Evolutionary conservation across 768 basidiomycete species (phyloP).

Genomic region (Leccinum subtestaceum): DNA sequence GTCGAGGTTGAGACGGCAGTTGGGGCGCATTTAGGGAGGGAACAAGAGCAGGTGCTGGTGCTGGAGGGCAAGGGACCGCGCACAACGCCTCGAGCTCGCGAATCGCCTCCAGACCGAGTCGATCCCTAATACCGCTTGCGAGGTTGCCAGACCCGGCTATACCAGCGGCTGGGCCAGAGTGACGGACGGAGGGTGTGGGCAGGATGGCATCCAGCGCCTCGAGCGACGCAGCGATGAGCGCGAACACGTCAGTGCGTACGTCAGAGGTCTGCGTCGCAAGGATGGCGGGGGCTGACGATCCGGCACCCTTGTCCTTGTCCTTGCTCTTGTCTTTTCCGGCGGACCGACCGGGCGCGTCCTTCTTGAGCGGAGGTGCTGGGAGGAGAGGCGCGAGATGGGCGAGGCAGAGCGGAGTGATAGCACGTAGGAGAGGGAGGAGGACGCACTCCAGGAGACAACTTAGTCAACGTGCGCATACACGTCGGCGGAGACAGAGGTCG

Average conservation of each 20-base stretch:
- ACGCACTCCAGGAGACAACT: constrained; percentile 19
- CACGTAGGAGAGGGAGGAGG: constrained; percentile 20
- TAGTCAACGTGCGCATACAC: constrained; percentile 7
- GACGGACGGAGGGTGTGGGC: not conserved
- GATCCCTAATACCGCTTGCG: constrained; percentile 14
- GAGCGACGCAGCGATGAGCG: constrained; percentile 23
- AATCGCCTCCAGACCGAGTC: constrained; percentile 29
- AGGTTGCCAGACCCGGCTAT: not conserved
- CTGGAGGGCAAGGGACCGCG: not conserved
- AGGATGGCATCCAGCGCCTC: constrained; percentile 18
- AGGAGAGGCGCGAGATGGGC: constrained; percentile 16
- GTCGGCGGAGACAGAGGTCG: not conserved
- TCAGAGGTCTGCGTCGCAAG: constrained; percentile 8
- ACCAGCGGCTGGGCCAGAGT: not conserved
- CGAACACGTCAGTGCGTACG: constrained; percentile 20
- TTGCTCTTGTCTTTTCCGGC: not conserved
- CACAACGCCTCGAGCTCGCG: constrained; percentile 27
- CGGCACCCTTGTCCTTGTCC: constrained; percentile 1
- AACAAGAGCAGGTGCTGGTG: not conserved
- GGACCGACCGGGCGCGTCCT: not conserved
- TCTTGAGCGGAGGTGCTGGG: constrained; percentile 3
- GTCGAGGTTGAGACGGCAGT: not conserved
- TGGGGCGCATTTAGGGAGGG: not conserved
- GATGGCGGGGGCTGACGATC: not conserved
- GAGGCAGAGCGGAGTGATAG: constrained; percentile 20